These are phyloP conservation scores for Dacryopinax primogenitus DNA, from an alignment of 768 basidiomycete species.

Conservation along the genomic window DNA sequence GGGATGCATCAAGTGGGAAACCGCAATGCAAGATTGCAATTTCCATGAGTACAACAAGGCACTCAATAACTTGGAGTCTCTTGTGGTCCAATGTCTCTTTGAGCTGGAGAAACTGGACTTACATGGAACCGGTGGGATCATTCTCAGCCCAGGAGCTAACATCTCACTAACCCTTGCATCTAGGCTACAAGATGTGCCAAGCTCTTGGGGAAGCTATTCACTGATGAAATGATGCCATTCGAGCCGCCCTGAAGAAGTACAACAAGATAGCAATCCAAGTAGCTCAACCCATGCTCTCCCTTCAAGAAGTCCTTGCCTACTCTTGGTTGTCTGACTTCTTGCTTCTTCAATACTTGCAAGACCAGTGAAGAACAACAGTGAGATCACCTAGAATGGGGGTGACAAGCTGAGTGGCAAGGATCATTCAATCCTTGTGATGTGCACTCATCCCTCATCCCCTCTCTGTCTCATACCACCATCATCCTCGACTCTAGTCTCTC, in stretches of 20 bases:
- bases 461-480: too few relatives aligned
- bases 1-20: constrained; percentile 9
- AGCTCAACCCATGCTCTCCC: constrained; percentile 10
- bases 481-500: too few relatives aligned
- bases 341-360: too few relatives aligned
- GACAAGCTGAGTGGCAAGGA: too few relatives aligned
- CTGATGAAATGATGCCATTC: constrained; percentile 25
- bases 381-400: too few relatives aligned
- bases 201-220: constrained; percentile 29
- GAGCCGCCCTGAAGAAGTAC: constrained; percentile 25
- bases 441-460: too few relatives aligned
- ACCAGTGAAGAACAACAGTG: too few relatives aligned
- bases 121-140: constrained; percentile 18
- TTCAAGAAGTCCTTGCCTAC: constrained; percentile 14
- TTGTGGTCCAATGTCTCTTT: constrained; percentile 25
- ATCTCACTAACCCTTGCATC: background rate
- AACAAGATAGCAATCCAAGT: constrained; percentile 23
- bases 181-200: constrained; percentile 29
- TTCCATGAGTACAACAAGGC: constrained; percentile 19
- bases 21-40: constrained; percentile 6
- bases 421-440: too few relatives aligned
- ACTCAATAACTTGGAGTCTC: constrained; percentile 24
- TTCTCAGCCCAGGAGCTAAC: background rate
- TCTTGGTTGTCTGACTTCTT: constrained; percentile 23
- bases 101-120: constrained; percentile 24